Evolutionary conservation across 163 green algal species (phyloP), one percentile per base, ranked within the genome.

Genomic region (Scenedesmus sp.): DNA sequence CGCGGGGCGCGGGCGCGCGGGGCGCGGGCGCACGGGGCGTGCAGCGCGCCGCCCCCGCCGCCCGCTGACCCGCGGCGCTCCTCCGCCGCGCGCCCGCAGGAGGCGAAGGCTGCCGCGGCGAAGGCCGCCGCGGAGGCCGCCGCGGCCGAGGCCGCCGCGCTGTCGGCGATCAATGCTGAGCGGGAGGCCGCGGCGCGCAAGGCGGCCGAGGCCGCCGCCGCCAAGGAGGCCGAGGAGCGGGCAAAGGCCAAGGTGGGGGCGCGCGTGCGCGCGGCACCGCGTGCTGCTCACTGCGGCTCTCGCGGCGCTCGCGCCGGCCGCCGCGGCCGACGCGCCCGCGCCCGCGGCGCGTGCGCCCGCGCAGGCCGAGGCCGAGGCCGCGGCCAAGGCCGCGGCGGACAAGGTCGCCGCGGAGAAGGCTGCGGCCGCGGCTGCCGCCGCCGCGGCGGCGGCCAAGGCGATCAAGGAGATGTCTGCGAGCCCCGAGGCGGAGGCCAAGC

Each of bases 211-310:
- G 20, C 60, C 42, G 42, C 33, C 3, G 70, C 70, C 20, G 29
- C 54, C 20, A 60, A 78, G 70, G 42, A 24, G 26, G 71, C 71
- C 45, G 56, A 70, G 58, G n/a, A 3, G 58, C 31, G 14, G 44
- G 71, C 71, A 2, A 62, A 79, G 57, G 57, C 71, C 24, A 79
- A 79, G 71, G 58, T 39, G 6, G 42, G 60, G 48, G 77, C 42
- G 7, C 60, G 81, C 29, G 31, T 45, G 47, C 34, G 39, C 42
- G 71, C 71, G n/a, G n/a, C 3, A 65, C 45, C 11, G 71, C 47
- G 20, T 39, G 45, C 24, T 39, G 36, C n/a, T 4, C 1, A 60
- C 60, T 69, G 60, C 60, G 48, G 60, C 60, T 69, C 17, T 2
- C 28, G 60, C 60, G 26, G 60, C 14, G 24, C 33, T 63, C 33